phyloP scores from a whole-genome alignment of 768 basidiomycete genomes.

The Naganishia kalamii region DNA sequence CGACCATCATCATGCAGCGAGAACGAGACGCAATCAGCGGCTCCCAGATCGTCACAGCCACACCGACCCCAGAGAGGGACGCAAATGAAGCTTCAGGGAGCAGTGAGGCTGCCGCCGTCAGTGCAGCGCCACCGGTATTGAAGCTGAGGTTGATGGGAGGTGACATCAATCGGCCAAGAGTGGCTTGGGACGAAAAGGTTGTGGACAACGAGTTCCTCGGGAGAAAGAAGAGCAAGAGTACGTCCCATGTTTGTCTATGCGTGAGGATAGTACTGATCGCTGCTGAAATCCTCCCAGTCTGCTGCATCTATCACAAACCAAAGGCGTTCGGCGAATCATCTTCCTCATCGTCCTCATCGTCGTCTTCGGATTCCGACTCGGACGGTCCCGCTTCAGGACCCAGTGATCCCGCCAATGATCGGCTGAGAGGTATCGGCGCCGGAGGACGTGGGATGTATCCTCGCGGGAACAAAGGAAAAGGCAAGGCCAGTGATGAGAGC shows the following conservation, averaged over 20 bases:
- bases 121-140: constrained; percentile 32
- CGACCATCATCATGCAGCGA: background rate
- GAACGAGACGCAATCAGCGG: background rate
- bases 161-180: constrained; percentile 53
- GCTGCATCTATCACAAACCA: constrained; percentile 82
- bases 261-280: background rate
- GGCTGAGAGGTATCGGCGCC: constrained; percentile 1
- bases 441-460: background rate
- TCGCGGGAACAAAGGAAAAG: constrained; percentile 9
- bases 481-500: constrained; percentile 14
- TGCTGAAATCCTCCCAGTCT: constrained; percentile 56
- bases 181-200: constrained; percentile 77
- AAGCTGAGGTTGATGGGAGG: constrained; percentile 58
- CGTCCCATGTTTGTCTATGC: background rate
- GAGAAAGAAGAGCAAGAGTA: constrained; percentile 89
- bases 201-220: constrained; percentile 87
- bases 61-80: background rate
- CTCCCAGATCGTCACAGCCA: constrained; percentile 6
- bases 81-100: background rate
- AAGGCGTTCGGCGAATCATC: constrained; percentile 44
- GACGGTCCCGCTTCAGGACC: background rate
- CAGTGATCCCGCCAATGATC: background rate
- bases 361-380: constrained; percentile 53
- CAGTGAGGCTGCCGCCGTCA: background rate
- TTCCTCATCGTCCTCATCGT: constrained; percentile 50